Evolutionary conservation across 2,329 filamentous ascomycete species (phyloP).

Genomic region (Fusarium fujikuroi): DNA sequence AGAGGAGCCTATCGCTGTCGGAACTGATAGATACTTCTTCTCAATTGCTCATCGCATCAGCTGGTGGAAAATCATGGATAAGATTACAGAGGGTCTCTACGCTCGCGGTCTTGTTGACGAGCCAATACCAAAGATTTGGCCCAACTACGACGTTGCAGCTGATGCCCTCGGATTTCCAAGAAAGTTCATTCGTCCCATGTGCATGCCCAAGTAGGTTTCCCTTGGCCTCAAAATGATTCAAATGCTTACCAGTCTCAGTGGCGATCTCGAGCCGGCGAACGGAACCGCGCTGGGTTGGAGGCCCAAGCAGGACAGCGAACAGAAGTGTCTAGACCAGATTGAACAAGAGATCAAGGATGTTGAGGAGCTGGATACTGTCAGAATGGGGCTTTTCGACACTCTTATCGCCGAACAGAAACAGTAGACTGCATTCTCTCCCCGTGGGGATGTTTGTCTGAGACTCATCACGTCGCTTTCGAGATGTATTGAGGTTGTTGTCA

Average conservation of each 20-base stretch:
- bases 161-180: slow-evolving; percentile 47
- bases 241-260: slow-evolving; percentile 1
- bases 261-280: slow-evolving; percentile 4
- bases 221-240: fast-evolving
- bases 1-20: slow-evolving; percentile 43
- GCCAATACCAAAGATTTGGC: slow-evolving; percentile 43
- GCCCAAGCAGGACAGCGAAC: slow-evolving; percentile 15
- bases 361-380: slow-evolving; percentile 25
- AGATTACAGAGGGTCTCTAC: slow-evolving; percentile 42
- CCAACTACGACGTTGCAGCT: slow-evolving; percentile 47
- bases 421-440: not conserved
- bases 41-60: slow-evolving; percentile 42
- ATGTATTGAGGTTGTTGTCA: no score
- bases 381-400: slow-evolving; percentile 19
- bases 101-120: slow-evolving; percentile 46
- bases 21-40: slow-evolving; percentile 51
- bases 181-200: slow-evolving; percentile 18
- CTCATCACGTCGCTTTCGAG: no score
- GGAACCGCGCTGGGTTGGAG: slow-evolving; percentile 21
- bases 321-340: slow-evolving; percentile 3
- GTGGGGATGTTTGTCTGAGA: fast-evolving
- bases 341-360: slow-evolving; percentile 23
- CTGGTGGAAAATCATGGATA: slow-evolving; percentile 47
- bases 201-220: slow-evolving; percentile 11
- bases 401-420: not conserved